Conservation (phyloP, 495 filamentous ascomycete species). For the Penicilliopsis zonata region DNA sequence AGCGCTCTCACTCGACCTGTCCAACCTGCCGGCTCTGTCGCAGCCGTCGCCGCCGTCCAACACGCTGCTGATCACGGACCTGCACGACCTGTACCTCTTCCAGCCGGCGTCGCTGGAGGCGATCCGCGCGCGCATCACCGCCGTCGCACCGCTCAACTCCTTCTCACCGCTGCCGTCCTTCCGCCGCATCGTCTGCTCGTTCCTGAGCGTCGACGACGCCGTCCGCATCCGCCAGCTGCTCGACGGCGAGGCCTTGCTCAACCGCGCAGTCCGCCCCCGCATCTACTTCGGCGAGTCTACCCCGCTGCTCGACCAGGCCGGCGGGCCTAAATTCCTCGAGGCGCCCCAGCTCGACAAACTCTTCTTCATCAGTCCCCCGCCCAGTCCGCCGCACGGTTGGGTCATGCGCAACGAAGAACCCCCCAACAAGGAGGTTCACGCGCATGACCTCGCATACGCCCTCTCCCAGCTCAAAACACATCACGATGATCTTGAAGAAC, state of each 20-base stretch:
- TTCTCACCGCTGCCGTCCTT: slow-evolving; percentile 91
- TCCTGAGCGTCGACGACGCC: slow-evolving; percentile 60
- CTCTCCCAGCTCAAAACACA: slow-evolving; percentile 51
- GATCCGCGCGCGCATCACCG: slow-evolving; percentile 59
- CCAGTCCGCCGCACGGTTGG: slow-evolving; percentile 87
- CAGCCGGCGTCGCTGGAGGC: slow-evolving; percentile 57
- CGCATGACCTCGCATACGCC: slow-evolving; percentile 75
- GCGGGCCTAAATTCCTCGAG: slow-evolving; percentile 49
- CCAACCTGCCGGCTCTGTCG: slow-evolving; percentile 62
- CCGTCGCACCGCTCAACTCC: slow-evolving; percentile 60
- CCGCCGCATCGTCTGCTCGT: slow-evolving; percentile 84
- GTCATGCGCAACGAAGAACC: slow-evolving; percentile 79
- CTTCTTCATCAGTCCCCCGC: slow-evolving; percentile 95
- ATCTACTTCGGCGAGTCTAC: slow-evolving; percentile 87
- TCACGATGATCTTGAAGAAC: slow-evolving; percentile 60
- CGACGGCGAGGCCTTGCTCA: slow-evolving; percentile 58
- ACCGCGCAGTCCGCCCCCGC: slow-evolving; percentile 44
- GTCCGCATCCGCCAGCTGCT: slow-evolving; percentile 59
- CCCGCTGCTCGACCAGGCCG: slow-evolving; percentile 46
- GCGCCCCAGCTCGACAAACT: slow-evolving; percentile 80
- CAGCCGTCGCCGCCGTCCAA: slow-evolving; percentile 79
- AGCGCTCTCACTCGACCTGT: slow-evolving; percentile 71
- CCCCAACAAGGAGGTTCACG: slow-evolving; percentile 88
- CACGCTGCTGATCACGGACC: slow-evolving; percentile 84
- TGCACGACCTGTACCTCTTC: slow-evolving; percentile 70